phyloP scores from a whole-genome alignment of 345 rosid species.

The Brassica cretica region DNA sequence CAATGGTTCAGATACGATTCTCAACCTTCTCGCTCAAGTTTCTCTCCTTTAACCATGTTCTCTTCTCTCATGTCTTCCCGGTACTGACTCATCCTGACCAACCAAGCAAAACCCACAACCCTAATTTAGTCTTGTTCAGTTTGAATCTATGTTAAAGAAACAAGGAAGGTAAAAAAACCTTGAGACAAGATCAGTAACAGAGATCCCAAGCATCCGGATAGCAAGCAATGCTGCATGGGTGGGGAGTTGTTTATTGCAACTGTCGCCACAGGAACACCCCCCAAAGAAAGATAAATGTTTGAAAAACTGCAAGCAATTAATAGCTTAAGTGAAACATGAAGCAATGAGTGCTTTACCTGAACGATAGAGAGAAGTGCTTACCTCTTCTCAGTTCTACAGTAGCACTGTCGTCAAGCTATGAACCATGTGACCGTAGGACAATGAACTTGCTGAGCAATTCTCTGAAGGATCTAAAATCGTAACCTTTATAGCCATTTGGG shows the following conservation, averaged over 20 bases:
- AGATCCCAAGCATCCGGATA: slow-evolving; percentile 69
- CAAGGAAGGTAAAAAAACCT: slow-evolving; percentile 33
- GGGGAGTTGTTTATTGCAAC: slow-evolving; percentile 88
- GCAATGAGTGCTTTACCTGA: slow-evolving; percentile 54
- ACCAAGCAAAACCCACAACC: neutral
- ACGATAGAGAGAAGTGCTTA: slow-evolving; percentile 61
- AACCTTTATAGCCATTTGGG: slow-evolving; percentile 86
- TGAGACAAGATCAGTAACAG: slow-evolving; percentile 65
- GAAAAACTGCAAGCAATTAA: neutral
- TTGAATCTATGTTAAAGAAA: neutral
- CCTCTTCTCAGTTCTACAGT: slow-evolving; percentile 36
- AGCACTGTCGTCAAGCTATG: slow-evolving; percentile 77
- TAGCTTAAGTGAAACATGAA: neutral
- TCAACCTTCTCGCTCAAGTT: slow-evolving; percentile 69
- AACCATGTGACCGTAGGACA: slow-evolving; percentile 74
- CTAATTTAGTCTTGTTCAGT: neutral
- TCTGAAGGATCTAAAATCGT: slow-evolving; percentile 79
- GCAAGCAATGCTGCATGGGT: slow-evolving; percentile 87
- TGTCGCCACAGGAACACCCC: slow-evolving; percentile 94
- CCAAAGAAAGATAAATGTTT: neutral
- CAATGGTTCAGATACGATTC: slow-evolving; percentile 63
- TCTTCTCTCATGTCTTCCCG: slow-evolving; percentile 77
- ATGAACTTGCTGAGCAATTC: slow-evolving; percentile 80
- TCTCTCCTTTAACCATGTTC: slow-evolving; percentile 71
- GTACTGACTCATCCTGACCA: slow-evolving; percentile 82